These are phyloP conservation scores for Pseudogymnoascus sp. DNA, from an alignment of 2,329 filamentous ascomycete species.

Conservation along the genomic window DNA sequence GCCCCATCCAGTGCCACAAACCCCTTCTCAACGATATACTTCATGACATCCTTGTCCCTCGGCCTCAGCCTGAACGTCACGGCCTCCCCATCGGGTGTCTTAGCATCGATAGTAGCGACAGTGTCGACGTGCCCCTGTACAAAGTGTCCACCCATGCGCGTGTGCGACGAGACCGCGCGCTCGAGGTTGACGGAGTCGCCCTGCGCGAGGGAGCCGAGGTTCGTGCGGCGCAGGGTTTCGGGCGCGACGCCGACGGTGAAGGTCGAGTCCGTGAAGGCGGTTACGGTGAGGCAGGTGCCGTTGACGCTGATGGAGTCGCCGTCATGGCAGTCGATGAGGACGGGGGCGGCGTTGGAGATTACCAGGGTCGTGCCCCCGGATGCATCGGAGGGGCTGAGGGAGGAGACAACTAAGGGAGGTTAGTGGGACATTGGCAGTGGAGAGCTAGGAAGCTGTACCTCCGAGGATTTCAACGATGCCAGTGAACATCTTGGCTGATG, in stretches of 20 bases:
- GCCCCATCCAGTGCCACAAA: constrained; percentile 92
- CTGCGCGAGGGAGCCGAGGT: constrained; percentile 66
- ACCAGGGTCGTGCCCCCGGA: constrained; percentile 86
- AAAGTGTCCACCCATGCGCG: constrained; percentile 96
- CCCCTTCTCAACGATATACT: constrained; percentile 93
- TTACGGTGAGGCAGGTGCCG: constrained; percentile 91
- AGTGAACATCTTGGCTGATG: constrained; percentile 66
- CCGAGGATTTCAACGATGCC: constrained; percentile 89
- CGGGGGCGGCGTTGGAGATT: constrained; percentile 60
- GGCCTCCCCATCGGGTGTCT: constrained; percentile 79
- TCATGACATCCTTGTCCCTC: constrained; percentile 57
- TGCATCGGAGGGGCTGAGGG: constrained; percentile 70
- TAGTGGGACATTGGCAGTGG: constrained; percentile 26
- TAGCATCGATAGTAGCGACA: constrained; percentile 63
- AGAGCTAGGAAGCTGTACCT: constrained; percentile 49
- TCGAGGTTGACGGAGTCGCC: constrained; percentile 80
- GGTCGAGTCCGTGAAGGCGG: constrained; percentile 46
- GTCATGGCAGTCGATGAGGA: constrained; percentile 74
- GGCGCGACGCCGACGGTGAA: constrained; percentile 95
- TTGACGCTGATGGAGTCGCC: constrained; percentile 88
- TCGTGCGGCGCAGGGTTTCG: constrained; percentile 91
- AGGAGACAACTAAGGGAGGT: constrained; percentile 60
- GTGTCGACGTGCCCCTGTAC: constrained; percentile 97
- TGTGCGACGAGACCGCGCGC: constrained; percentile 80
- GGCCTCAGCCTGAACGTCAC: constrained; percentile 78